Evolutionary conservation across 1,284 basidiomycete species (phyloP), one percentile per base, ranked within the genome.

Genomic region (Fomitopsis pinicola): DNA sequence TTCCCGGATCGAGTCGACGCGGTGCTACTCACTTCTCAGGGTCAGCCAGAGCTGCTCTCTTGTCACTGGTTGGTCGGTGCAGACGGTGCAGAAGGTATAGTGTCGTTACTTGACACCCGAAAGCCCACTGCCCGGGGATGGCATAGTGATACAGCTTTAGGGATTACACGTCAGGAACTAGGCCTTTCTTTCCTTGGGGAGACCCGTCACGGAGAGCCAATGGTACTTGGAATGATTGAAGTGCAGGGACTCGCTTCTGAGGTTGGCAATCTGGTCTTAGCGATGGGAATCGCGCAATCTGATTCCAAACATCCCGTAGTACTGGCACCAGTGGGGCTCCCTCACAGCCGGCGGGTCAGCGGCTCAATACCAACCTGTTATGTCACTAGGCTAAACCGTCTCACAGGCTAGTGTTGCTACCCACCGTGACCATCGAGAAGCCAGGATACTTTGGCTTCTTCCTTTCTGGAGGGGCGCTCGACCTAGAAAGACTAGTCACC

Each of bases 11-110:
- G 36, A 15, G 71, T 75, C 28, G 40, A 55, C n/a, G 60, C 56
- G 14, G 44, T 58, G 4, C 14, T 66, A 36, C 30, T 62, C 33
- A 62, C 54, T 28, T 48, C 19, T 22, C n/a, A 35, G 19, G 58
- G 55, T 44, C 30, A 14, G 3, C 3, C n/a, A 5, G 59, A 64
- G 30, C 59, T 36, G 63, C 55, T 68, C 26, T n/a, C 56, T 8
- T 57, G 58, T 28, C 58, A 58, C 7, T 75, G 61, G 35, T 40
- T 77, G 5, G 62, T 77, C 9, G 76, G 76, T 6, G 68, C 74
- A 6, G 75, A 77, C 63, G 76, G 76, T 15, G 75, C 71, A 9
- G 68, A 65, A 67, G 71, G 75, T 76, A 38, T 40, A 10, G 56
- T 10, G 30, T 17, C 50, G 15, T 44, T 55, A 35, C 38, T 40